Evolutionary conservation across 208 protist genomes (phyloP).

Genomic region (Leishmania amazonensis): DNA sequence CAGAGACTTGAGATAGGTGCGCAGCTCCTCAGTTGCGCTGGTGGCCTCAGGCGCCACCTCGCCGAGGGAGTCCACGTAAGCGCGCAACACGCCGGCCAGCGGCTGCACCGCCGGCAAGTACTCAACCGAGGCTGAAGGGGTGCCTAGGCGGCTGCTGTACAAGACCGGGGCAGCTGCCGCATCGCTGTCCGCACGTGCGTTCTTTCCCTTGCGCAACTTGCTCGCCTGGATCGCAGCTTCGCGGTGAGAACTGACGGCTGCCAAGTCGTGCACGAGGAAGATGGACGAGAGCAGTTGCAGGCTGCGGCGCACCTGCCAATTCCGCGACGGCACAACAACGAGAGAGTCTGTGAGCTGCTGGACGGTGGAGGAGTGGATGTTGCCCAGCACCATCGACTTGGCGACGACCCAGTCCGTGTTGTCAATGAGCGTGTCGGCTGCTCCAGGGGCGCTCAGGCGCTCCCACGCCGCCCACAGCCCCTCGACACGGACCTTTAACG

Average conservation of each 20-base stretch:
- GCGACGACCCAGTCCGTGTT: slow-evolving; percentile 81
- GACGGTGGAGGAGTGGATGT: slow-evolving; percentile 71
- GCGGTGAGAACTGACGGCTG: slow-evolving; percentile 45
- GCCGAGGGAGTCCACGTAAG: slow-evolving; percentile 40
- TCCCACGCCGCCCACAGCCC: slow-evolving; percentile 38
- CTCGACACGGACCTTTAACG: slow-evolving; percentile 35
- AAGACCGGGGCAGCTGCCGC: slow-evolving; percentile 16
- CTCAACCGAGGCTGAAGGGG: slow-evolving; percentile 6
- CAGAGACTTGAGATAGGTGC: slow-evolving; percentile 30
- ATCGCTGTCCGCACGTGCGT: not conserved
- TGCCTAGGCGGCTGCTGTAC: slow-evolving; percentile 16
- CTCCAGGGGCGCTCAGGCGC: slow-evolving; percentile 17
- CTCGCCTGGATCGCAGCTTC: slow-evolving; percentile 26
- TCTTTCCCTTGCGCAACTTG: slow-evolving; percentile 47
- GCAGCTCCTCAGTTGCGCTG: slow-evolving; percentile 20
- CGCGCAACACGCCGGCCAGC: slow-evolving; percentile 37
- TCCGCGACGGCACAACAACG: slow-evolving; percentile 44
- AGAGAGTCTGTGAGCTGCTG: slow-evolving; percentile 51
- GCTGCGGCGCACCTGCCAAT: slow-evolving; percentile 42
- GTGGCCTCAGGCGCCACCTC: slow-evolving; percentile 16
- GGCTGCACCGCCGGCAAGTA: slow-evolving; percentile 48
- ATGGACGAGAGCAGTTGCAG: slow-evolving; percentile 56
- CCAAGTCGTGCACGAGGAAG: slow-evolving; percentile 75
- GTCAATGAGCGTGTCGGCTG: slow-evolving; percentile 44
- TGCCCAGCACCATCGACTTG: slow-evolving; percentile 67